Evolutionary conservation across 2,329 filamentous ascomycete species (phyloP), one percentile per base, ranked within the genome.

Genomic region (Fusarium camptoceras): DNA sequence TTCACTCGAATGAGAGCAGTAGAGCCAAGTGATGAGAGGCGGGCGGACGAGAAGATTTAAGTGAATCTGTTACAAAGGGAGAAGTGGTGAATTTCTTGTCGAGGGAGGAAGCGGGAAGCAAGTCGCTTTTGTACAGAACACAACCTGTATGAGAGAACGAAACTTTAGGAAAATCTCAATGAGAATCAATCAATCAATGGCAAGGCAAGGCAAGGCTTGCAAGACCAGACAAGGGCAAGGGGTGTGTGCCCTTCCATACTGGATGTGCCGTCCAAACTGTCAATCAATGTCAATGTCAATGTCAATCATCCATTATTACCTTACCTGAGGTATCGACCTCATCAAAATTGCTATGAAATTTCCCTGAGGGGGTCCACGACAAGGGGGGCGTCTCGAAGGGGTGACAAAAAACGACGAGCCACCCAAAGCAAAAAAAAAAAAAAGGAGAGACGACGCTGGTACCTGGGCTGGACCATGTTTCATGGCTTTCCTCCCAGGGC

Each of bases 111-210:
- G 70, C 55, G 70, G 70, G 70, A 74, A 61, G 55, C 46, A 67
- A 49, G 67, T 67, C 64, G 67, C 70, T 74, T 74, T 74, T 74
- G 72, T 74, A 74, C 57, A 65, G 56, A 59, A 41, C 53, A 56
- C 63, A 42, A 42, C 37, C 42, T 34, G 25, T 69, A 56, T 44
- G 44, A 55, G 48, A 25, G 64, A 55, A 63, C 61, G 64, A 48
- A 58, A 37, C 48, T 39, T 49, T 56, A 43, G 55, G 56, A 63
- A 70, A 68, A 57, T 64, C 47, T 68, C 51, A 59, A 53, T 27
- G 47, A 27, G 44, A 39, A 59, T 56, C 44, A 51, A 61, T 51
- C 39, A 39, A 59, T 56, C 44, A 51, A 61, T 51, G 47, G 44
- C 43, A 30, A 55, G 30, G 30, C 48, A 44, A 69, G 50, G 64